Evolutionary conservation across 2,329 filamentous ascomycete species (phyloP).

Genomic region (Xylariaceae sp.): DNA sequence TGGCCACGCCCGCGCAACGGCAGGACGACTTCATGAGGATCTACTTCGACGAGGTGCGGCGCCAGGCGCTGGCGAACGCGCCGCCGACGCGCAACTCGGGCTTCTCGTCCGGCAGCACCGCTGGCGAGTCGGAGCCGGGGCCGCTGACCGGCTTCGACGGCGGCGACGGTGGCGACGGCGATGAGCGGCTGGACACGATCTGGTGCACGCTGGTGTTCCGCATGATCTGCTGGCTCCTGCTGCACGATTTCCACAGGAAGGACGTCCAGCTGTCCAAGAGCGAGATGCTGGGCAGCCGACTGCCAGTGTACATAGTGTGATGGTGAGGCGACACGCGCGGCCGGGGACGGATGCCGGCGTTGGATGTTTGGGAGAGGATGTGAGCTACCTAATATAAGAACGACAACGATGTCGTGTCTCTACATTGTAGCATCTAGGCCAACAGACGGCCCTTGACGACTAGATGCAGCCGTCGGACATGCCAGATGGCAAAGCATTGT

Average conservation of each 20-base stretch:
- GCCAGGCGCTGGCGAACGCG: slow-evolving; percentile 21
- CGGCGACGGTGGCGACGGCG: neutral
- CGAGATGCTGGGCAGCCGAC: slow-evolving; percentile 44
- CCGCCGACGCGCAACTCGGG: neutral
- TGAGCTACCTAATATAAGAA: too few relatives aligned
- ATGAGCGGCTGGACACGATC: slow-evolving; percentile 29
- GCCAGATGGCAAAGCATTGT: too few relatives aligned
- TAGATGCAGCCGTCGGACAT: too few relatives aligned
- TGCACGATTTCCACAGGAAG: slow-evolving; percentile 49
- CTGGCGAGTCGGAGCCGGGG: too few relatives aligned
- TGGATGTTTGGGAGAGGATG: too few relatives aligned
- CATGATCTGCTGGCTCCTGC: slow-evolving; percentile 51
- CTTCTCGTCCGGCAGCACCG: neutral
- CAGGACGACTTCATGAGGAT: slow-evolving; percentile 44
- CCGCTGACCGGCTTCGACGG: neutral
- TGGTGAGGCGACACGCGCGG: neutral
- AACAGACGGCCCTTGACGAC: too few relatives aligned
- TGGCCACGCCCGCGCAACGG: slow-evolving; percentile 39
- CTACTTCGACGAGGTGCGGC: slow-evolving; percentile 41
- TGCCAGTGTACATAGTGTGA: slow-evolving; percentile 48
- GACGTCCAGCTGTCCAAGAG: slow-evolving; percentile 46
- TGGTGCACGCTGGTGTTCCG: slow-evolving; percentile 49
- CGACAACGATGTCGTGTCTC: too few relatives aligned
- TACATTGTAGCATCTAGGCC: too few relatives aligned
- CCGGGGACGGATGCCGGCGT: too few relatives aligned